phyloP scores from a whole-genome alignment of 805 yeast genomes.

The Starmerella roubikii region DNA sequence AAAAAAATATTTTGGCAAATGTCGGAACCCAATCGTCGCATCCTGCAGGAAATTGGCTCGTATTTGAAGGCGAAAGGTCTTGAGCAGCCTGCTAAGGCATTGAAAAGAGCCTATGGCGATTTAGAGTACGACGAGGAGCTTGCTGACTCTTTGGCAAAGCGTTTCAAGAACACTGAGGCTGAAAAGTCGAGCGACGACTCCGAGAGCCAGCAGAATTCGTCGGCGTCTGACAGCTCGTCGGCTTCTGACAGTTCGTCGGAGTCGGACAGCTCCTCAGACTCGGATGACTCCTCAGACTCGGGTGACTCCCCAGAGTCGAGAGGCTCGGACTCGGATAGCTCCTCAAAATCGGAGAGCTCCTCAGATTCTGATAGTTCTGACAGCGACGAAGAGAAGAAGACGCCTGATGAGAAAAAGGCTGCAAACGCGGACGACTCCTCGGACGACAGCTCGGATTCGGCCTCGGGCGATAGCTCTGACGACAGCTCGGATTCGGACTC shows the following conservation, averaged over 20 bases:
- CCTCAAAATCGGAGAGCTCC: too few relatives aligned
- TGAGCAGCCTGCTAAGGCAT: conserved; percentile 23
- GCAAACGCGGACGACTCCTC: conserved; percentile 7
- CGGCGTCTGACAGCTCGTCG: conserved; percentile 5
- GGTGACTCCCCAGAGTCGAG: conserved; percentile 17
- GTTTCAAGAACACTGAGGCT: conserved; percentile 12
- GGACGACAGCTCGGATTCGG: conserved; percentile 2
- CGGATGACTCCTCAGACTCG: conserved; percentile 21
- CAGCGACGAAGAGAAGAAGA: conserved; percentile 1
- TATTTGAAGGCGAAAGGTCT: conserved; percentile 25
- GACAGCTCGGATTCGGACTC: conserved; percentile 14
- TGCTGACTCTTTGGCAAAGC: conserved; percentile 16
- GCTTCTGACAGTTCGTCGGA: conserved; percentile 19
- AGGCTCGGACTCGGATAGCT: background rate
- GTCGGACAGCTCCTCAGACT: conserved; percentile 23
- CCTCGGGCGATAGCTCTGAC: conserved; percentile 6
- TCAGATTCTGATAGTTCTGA: conserved; percentile 6
- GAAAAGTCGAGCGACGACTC: background rate
- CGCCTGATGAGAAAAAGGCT: background rate
- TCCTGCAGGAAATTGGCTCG: conserved; percentile 23
- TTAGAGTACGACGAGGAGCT: conserved; percentile 20
- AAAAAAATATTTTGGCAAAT: too few relatives aligned
- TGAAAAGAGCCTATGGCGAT: conserved; percentile 21
- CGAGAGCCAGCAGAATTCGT: conserved; percentile 2
- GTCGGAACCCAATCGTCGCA: conserved; percentile 13